Conservation (phyloP, 106 monocot species). For the Apostasia ramifera region DNA sequence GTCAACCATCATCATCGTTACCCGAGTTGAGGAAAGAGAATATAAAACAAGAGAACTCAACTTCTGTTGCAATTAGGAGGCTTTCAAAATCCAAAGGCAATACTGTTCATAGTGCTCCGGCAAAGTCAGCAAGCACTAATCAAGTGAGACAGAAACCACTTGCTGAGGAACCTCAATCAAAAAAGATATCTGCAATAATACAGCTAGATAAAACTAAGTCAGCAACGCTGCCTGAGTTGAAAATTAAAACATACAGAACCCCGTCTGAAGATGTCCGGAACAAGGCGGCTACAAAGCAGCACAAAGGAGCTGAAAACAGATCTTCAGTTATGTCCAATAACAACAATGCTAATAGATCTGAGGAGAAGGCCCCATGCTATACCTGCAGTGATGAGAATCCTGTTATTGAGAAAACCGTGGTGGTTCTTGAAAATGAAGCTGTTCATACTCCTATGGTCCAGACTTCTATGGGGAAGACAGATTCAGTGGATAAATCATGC, state of each 20-base stretch:
- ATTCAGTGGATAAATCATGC: conserved; percentile 9
- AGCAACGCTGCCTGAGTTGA: conserved; percentile 63
- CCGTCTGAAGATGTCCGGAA: conserved; percentile 8
- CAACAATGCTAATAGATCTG: conserved; percentile 1
- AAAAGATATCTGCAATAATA: conserved; percentile 58
- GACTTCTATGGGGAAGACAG: conserved; percentile 9
- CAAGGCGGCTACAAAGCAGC: conserved; percentile 13
- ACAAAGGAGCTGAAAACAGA: conserved; percentile 29
- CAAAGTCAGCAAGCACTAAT: conserved; percentile 18
- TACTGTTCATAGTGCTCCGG: conserved; percentile 11
- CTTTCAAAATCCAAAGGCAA: conserved; percentile 53
- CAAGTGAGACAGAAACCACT: conserved; percentile 18
- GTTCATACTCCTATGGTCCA: conserved; percentile 8
- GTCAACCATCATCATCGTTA: conserved; percentile 36
- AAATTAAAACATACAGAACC: conserved; percentile 29
- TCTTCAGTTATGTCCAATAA: conserved; percentile 18
- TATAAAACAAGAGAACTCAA: conserved; percentile 18
- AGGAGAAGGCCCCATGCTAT: conserved; percentile 10
- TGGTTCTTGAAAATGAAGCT: conserved; percentile 64
- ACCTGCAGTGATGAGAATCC: conserved; percentile 51
- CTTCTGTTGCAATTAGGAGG: conserved; percentile 32
- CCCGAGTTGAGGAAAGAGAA: conserved; percentile 45
- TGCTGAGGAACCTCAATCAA: conserved; percentile 38
- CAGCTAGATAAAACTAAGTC: conserved; percentile 72
- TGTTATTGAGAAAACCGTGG: conserved; percentile 80